These are phyloP conservation scores for Podospora pseudocomata DNA, from an alignment of 495 filamentous ascomycete species.

Conservation along the genomic window DNA sequence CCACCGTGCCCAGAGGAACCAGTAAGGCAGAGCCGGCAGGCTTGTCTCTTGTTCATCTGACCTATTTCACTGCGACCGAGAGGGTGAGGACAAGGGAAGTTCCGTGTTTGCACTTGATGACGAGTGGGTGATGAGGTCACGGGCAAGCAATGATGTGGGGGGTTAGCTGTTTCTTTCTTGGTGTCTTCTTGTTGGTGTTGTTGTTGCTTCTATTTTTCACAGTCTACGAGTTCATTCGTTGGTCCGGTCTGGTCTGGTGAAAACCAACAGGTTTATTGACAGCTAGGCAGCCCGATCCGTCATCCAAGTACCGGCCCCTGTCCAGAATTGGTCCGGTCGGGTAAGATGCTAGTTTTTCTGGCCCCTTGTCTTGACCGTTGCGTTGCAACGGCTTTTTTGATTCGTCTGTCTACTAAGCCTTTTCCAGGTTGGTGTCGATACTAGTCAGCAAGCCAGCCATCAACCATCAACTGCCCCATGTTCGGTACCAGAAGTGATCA, in stretches of 20 bases:
- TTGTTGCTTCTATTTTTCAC: not conserved
- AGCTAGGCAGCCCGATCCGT: not conserved
- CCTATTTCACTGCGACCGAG: not conserved
- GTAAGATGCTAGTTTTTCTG: not conserved
- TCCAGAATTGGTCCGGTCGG: not conserved
- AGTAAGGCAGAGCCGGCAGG: not conserved
- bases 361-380: not conserved
- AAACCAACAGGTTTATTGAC: not conserved
- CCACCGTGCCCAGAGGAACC: not conserved
- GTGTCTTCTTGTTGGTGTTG: not conserved
- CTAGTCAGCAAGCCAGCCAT: not conserved
- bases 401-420: not conserved
- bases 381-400: slow-evolving; percentile 5
- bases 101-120: not conserved
- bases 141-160: not conserved
- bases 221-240: not conserved
- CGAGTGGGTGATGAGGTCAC: not conserved
- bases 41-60: slow-evolving; percentile 2
- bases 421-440: not conserved
- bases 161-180: not conserved
- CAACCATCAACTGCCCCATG: not conserved
- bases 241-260: not conserved
- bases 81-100: not conserved
- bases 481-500: slow-evolving; percentile 10
- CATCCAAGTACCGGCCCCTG: not conserved